These are phyloP conservation scores for Maudiozyma pseudohumilis DNA, from an alignment of 805 yeast species.

Conservation along the genomic window DNA sequence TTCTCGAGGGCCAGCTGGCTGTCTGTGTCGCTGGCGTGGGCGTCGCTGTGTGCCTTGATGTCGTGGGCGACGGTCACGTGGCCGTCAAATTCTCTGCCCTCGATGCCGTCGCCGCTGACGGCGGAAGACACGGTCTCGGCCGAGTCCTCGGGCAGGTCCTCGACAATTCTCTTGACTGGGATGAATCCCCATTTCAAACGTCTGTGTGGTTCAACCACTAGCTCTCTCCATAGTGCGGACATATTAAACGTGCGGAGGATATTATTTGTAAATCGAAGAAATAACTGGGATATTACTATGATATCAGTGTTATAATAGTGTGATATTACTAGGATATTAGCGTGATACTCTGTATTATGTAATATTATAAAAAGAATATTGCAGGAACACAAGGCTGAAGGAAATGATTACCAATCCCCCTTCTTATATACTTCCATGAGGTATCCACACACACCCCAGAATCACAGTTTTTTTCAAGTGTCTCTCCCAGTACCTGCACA, in stretches of 20 bases:
- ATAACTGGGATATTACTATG: too few relatives aligned
- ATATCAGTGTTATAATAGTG: too few relatives aligned
- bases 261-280: too few relatives aligned
- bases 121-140: not conserved
- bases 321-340: not conserved
- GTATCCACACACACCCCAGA: too few relatives aligned
- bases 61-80: not conserved
- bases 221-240: conserved; percentile 7
- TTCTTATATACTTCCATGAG: not conserved
- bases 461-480: too few relatives aligned
- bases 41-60: not conserved
- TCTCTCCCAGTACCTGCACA: too few relatives aligned
- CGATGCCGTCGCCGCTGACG: not conserved
- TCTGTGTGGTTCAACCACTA: conserved; percentile 22
- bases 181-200: conserved; percentile 29
- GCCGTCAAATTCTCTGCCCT: not conserved
- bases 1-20: not conserved
- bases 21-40: not conserved
- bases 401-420: too few relatives aligned
- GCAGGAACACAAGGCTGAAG: not conserved
- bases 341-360: not conserved
- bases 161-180: conserved; percentile 26
- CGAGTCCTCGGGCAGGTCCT: conserved; percentile 10
- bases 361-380: not conserved
- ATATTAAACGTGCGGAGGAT: too few relatives aligned